phyloP scores from a whole-genome alignment of 768 basidiomycete genomes.

The Russula dissimulans region DNA sequence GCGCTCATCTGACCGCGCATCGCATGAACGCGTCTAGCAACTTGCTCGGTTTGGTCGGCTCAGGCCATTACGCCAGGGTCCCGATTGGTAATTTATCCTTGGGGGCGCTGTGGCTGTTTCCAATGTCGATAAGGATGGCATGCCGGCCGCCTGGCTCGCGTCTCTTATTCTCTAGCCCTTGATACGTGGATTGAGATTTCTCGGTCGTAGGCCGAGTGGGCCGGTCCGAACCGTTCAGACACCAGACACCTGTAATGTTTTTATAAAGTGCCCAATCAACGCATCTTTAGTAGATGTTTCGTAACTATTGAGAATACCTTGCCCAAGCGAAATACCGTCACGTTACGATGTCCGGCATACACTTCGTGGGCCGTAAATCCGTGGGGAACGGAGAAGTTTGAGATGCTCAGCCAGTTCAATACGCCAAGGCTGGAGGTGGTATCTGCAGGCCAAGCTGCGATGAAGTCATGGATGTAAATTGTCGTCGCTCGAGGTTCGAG shows the following conservation, averaged over 20 bases:
- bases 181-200: background rate
- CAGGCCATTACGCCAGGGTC: background rate
- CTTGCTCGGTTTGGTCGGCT: background rate
- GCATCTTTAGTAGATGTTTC: background rate
- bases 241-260: too few relatives aligned
- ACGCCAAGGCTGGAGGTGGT: background rate
- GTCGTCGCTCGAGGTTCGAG: background rate
- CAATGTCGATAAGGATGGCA: background rate
- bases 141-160: background rate
- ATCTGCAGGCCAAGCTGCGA: background rate
- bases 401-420: background rate
- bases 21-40: slow-evolving; percentile 7
- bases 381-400: too few relatives aligned
- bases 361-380: too few relatives aligned
- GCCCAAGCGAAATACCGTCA: too few relatives aligned
- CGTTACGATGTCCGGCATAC: too few relatives aligned
- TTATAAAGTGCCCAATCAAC: background rate
- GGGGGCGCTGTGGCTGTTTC: background rate
- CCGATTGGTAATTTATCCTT: slow-evolving; percentile 3
- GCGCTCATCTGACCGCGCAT: slow-evolving; percentile 14
- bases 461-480: background rate
- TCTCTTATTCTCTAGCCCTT: background rate
- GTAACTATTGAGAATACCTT: too few relatives aligned
- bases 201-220: background rate
- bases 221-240: background rate